Evolutionary conservation across 225 moss, liverwort and hornwort species (phyloP).

Genomic region (Sphagnum tenellum): DNA sequence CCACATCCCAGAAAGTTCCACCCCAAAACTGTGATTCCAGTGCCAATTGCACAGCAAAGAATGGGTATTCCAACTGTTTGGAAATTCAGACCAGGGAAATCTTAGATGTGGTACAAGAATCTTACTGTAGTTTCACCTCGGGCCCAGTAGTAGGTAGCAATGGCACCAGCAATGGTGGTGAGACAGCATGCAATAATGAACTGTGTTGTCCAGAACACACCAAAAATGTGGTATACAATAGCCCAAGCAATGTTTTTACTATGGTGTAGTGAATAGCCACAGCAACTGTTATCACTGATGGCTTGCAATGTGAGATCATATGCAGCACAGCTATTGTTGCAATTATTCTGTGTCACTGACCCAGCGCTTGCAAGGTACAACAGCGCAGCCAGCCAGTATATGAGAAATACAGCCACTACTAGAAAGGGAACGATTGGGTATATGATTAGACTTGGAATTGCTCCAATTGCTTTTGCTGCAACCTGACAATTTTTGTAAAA

Average conservation of each 20-base stretch:
- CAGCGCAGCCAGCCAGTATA: conserved; percentile 60
- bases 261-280: conserved; percentile 82
- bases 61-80: too few species aligned
- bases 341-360: conserved; percentile 44
- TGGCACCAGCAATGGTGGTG: conserved; percentile 81
- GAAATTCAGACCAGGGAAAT: too few species aligned
- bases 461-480: conserved; percentile 75
- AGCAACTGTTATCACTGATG: conserved; percentile 57
- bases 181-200: conserved; percentile 86
- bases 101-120: background rate
- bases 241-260: conserved; percentile 71
- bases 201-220: conserved; percentile 83
- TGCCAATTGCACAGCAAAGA: background rate
- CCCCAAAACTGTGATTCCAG: too few species aligned
- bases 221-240: conserved; percentile 75
- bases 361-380: conserved; percentile 84
- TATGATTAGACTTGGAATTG: conserved; percentile 71
- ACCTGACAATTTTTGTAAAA: conserved; percentile 33
- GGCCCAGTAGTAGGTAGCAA: conserved; percentile 89
- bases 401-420: conserved; percentile 37
- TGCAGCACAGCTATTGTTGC: conserved; percentile 63
- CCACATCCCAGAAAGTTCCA: too few species aligned
- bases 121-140: conserved; percentile 83
- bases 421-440: conserved; percentile 76
- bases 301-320: conserved; percentile 51